Conservation (phyloP, 352 stramenopile genomes). For the Globisporangium megalacanthum region DNA sequence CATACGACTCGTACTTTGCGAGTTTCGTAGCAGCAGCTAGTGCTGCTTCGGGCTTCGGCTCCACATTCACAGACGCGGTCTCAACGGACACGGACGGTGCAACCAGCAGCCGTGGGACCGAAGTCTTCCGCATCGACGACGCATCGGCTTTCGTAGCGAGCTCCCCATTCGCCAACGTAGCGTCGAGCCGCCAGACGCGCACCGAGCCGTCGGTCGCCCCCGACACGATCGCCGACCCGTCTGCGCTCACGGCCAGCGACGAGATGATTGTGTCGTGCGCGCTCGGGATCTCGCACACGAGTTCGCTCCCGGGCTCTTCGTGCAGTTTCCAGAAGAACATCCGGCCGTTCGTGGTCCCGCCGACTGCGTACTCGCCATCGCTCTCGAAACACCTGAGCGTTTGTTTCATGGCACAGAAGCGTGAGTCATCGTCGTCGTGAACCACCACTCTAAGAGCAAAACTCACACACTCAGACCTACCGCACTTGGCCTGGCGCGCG, state of each 20-base stretch:
- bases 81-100: background rate
- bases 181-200: slow-evolving; percentile 46
- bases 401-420: background rate
- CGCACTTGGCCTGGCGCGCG: slow-evolving; percentile 44
- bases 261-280: slow-evolving; percentile 62
- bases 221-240: slow-evolving; percentile 53
- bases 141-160: slow-evolving; percentile 2
- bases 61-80: background rate
- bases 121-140: slow-evolving; percentile 4
- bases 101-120: background rate
- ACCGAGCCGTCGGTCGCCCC: slow-evolving; percentile 56
- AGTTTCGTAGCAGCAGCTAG: background rate
- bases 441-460: background rate
- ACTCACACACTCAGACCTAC: slow-evolving; percentile 12
- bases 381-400: slow-evolving; percentile 53
- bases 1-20: background rate
- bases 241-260: slow-evolving; percentile 44
- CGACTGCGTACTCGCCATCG: slow-evolving; percentile 64
- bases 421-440: background rate
- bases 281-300: slow-evolving; percentile 56
- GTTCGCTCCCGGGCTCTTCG: slow-evolving; percentile 26
- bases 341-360: slow-evolving; percentile 51
- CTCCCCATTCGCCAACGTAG: background rate
- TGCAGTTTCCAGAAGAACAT: slow-evolving; percentile 71
- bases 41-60: background rate